Base-by-base conservation (phyloP, 352 stramenopile genomes). In the Phytopythium montanum region DNA sequence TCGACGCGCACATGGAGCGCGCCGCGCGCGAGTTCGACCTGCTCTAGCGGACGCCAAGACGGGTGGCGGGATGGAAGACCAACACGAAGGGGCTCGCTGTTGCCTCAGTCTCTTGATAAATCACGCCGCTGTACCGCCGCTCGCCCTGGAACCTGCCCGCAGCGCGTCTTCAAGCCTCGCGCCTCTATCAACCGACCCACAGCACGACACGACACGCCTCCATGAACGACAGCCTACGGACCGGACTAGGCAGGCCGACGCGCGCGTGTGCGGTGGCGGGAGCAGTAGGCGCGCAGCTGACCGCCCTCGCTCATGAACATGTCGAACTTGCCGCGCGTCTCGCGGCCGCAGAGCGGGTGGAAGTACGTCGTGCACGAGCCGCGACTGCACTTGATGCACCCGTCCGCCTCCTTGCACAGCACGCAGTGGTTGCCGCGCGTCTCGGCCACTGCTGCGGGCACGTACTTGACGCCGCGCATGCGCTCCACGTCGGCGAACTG, bases 221-320 rank as follows among this genome's bases (percentile, higher is more conserved):
- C 33, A 38, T 12, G 33, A 38, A 38, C 33, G 33, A 38, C 33
- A 63, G 48, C 49, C 60, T 45, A 64, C 60, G 57, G 63, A 60
- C 65, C 60, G 74, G 54, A 62, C 63, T 74, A 50, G 2, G 49
- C 28, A n/a, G 29, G 36, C 18, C 53, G 53, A 18, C 38, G 53
- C 49, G 49, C 9, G 23, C 53, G 74, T 56, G 83, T 76, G 64
- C 76, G 86, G 56, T 95, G 87, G 55, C 85, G 86, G 41, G 83
- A 73, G 55, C 87, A 95, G 64, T 85, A 95, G 42, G 87, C 81
- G 29, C 85, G 82, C 58, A 95, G 69, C 55, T 92, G 82, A 36
- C 87, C 87, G 48, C 74, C 68, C 59, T 94, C 85, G 75, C 90
- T 95, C 87, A 95, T 95, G 79, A 85, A 95, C 87, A 95, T 95